Evolutionary conservation across 371 early-diverging fungal species (phyloP), one percentile per base, ranked within the genome.

Genomic region (Mucor plumbeus): DNA sequence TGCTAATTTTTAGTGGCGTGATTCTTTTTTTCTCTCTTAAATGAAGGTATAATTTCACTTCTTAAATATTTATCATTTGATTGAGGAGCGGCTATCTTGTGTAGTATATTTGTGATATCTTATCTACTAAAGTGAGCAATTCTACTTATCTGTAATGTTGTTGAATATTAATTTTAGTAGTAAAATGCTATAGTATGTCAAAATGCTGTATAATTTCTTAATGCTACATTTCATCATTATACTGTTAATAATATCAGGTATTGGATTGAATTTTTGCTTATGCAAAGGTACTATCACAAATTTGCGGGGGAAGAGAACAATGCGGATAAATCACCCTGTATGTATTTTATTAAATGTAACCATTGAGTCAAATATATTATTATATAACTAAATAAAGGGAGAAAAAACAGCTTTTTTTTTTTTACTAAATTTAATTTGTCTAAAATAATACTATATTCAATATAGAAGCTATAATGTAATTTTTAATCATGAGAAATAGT

Each of bases 401-500:
- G 26, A 26, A 26, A 26, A 26, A 26, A n/a, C n/a, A 26, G 26
- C 26, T 26, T 26, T 26, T 26, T 26, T 26, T 26, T 26, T 26
- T 26, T 26, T 26, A 26, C 26, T 26, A 26, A 26, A 26, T 43
- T 43, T 43, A 43, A 48, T 48, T 17, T 21, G 48, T 48, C 48
- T 48, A 48, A 21, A 15, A 6, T 19, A 43, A 14, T 43, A 15
- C 43, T 43, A 43, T 43, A 43, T 43, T 43, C 43, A 43, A 36
- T 36, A 57, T 36, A 35, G 21, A 26, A 21, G 19, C 26, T 19
- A 59, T 21, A 26, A 26, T 26, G 3, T 26, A 26, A 26, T 38
- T 2, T 8, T 68, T 71, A 70, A 9, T 65, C 17, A 35, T 81
- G 82, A 17, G 64, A 61, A 44, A 76, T 41, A 44, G 56, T 38